Base-by-base conservation (phyloP, 2,329 filamentous ascomycete genomes). In the Penicillium sp. region DNA sequence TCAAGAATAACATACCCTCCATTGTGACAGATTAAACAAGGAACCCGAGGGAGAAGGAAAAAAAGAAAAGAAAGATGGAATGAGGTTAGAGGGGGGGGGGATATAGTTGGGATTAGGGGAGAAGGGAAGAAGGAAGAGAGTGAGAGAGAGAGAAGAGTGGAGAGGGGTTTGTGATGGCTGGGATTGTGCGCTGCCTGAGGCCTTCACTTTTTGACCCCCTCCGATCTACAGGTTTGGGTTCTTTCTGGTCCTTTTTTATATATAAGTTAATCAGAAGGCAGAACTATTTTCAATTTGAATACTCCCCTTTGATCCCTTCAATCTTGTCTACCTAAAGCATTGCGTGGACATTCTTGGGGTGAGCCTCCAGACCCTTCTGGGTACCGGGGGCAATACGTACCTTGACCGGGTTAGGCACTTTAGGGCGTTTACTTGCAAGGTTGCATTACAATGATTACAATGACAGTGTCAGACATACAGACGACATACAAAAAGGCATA, bases 1-100 rank as follows among this genome's bases (percentile, higher is more conserved):
- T 62, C 35, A n/a, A 43, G 42, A 55, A 73, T 67, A 74, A 78
- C 83, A 80, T 85, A 88, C 86, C 86, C 82, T 88, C 84, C 84
- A 86, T 86, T 77, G 75, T 83, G 81, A 76, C 73, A 59, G 66
- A 68, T 50, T 60, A 60, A 49, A 57, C 49, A 49, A 51, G 44
- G 52, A 63, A 66, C 64, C 64, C 61, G 62, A 62, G 61, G 65
- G 69, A 65, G 64, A 68, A 66, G 64, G 33, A 17, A 66, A 65
- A 69, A 70, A 69, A 68, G 66, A 65, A 69, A 59, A 60, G 61
- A 66, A 59, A 73, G 70, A 70, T 72, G 73, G 68, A 72, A 69
- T 71, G 73, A 70, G 73, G 73, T 68, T 71, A 70, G 69, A 72
- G 70, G 71, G 31, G 69, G 31, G 69, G 72, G 70, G 69, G 71